Evolutionary conservation across 2,329 filamentous ascomycete genomes (phyloP).

Genomic region (Septoria petroselini): DNA sequence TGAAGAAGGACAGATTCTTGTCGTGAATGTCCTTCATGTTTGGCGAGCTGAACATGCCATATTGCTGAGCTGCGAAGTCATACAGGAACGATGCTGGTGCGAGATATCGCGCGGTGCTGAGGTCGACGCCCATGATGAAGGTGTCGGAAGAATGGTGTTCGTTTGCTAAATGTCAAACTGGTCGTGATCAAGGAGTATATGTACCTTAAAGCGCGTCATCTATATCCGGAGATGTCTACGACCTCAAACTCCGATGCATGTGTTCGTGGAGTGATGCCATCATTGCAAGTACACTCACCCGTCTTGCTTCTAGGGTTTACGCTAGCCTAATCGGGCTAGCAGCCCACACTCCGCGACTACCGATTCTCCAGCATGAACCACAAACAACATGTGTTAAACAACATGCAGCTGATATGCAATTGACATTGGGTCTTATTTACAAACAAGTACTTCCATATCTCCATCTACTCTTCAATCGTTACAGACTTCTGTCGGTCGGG

Average conservation of each 20-base stretch:
- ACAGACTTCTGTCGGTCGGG: conserved; percentile 21
- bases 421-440: conserved; percentile 2
- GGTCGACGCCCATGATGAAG: conserved; percentile 51
- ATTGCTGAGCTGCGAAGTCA: conserved; percentile 59
- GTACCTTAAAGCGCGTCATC: not conserved
- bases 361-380: not conserved
- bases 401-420: not conserved
- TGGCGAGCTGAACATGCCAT: conserved; percentile 55
- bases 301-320: conserved; percentile 3
- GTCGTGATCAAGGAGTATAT: not conserved
- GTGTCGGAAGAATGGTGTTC: no score
- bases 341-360: not conserved
- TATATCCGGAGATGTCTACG: not conserved
- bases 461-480: conserved; percentile 24
- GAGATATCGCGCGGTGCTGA: conserved; percentile 54
- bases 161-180: no score
- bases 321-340: not conserved
- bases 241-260: conserved; percentile 1
- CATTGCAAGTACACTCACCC: conserved; percentile 15
- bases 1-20: conserved; percentile 57
- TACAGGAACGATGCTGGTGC: conserved; percentile 55
- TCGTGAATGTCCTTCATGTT: conserved; percentile 61
- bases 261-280: conserved; percentile 11
- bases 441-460: not conserved
- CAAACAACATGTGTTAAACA: not conserved